Conservation (phyloP, 495 filamentous ascomycete species). For the Bombardia bombarda region DNA sequence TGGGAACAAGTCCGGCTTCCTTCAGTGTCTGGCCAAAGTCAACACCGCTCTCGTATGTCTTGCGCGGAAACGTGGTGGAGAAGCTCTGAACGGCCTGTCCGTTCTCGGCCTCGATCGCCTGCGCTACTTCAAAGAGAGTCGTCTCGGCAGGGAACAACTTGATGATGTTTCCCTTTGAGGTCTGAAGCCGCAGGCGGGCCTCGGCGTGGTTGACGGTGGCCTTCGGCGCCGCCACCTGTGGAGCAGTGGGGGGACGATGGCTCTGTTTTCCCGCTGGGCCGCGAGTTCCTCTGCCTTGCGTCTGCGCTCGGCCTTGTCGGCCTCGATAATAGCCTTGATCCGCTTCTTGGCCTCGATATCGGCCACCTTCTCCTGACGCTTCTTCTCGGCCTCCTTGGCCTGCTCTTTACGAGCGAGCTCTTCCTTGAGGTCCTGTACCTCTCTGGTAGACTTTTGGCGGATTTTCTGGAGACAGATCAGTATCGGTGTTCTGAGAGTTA, state of each 20-base stretch:
- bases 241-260: slow-evolving; percentile 33
- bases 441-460: slow-evolving; percentile 71
- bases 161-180: slow-evolving; percentile 60
- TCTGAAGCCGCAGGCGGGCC: slow-evolving; percentile 75
- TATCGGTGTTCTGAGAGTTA: too few relatives aligned
- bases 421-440: slow-evolving; percentile 72
- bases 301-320: slow-evolving; percentile 78
- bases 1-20: slow-evolving; percentile 84
- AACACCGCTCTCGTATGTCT: slow-evolving; percentile 61
- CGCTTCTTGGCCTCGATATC: slow-evolving; percentile 82
- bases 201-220: slow-evolving; percentile 56
- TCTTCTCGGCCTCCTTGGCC: slow-evolving; percentile 78
- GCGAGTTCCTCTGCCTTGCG: slow-evolving; percentile 76
- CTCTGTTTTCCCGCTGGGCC: slow-evolving; percentile 69
- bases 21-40: slow-evolving; percentile 89
- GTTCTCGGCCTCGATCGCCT: slow-evolving; percentile 57
- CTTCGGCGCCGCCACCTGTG: slow-evolving; percentile 25
- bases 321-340: slow-evolving; percentile 85
- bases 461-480: slow-evolving; percentile 56
- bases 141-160: slow-evolving; percentile 80
- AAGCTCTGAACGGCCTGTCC: slow-evolving; percentile 58
- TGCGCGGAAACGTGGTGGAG: slow-evolving; percentile 77
- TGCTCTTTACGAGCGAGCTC: slow-evolving; percentile 79
- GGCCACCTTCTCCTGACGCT: slow-evolving; percentile 76
- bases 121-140: slow-evolving; percentile 89